Evolutionary conservation across 805 yeast genomes (phyloP).

Genomic region (Saccharomyces jurei): DNA sequence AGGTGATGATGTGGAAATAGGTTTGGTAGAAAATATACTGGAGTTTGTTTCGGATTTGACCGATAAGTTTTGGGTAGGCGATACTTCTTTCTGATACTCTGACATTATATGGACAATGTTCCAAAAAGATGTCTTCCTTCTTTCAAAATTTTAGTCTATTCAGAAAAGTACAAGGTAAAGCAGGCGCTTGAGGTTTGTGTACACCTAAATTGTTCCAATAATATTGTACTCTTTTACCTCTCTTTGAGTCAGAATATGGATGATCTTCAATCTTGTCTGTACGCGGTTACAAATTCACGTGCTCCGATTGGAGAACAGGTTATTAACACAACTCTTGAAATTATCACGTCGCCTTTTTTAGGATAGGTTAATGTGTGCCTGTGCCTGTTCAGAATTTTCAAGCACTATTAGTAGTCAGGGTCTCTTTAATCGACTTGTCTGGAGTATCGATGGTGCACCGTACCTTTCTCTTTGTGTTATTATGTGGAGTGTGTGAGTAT

Average conservation of each 20-base stretch:
- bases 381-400: neutral
- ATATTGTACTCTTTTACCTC: neutral
- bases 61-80: neutral
- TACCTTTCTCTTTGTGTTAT: neutral
- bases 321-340: neutral
- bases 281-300: neutral
- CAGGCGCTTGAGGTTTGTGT: neutral
- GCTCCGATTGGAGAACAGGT: neutral
- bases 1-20: slow-evolving; percentile 70
- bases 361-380: neutral
- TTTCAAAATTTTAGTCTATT: neutral
- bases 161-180: neutral
- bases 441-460: neutral
- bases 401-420: neutral
- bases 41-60: neutral
- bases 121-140: neutral
- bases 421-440: neutral
- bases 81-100: neutral
- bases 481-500: neutral
- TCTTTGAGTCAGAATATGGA: neutral
- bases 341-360: neutral
- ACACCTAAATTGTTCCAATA: neutral
- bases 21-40: slow-evolving; percentile 6
- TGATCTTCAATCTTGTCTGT: neutral
- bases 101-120: neutral